These are phyloP conservation scores for Mimosa bimucronata DNA, from an alignment of 306 rosid species.

Conservation along the genomic window DNA sequence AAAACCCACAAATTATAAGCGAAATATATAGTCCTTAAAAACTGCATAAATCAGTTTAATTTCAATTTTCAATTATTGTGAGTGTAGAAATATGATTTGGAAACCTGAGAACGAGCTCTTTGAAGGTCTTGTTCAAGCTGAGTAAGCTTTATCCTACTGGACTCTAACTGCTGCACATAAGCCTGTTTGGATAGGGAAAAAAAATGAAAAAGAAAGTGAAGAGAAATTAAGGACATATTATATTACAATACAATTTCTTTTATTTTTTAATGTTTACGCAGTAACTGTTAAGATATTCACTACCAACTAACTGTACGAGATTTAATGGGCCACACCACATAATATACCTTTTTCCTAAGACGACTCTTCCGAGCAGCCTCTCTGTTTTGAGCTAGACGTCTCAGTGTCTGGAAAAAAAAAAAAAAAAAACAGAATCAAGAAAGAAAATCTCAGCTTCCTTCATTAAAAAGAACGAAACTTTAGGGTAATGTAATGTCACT, in stretches of 20 bases:
- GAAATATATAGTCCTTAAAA: neutral
- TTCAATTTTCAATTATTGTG: neutral
- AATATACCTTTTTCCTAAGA: constrained; percentile 77
- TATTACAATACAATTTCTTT: neutral
- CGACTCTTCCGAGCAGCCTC: constrained; percentile 98
- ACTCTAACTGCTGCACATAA: constrained; percentile 88
- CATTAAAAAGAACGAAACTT: neutral
- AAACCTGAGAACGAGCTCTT: constrained; percentile 89
- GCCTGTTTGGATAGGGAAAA: constrained; percentile 56
- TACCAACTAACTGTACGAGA: constrained; percentile 13
- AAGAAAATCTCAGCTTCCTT: constrained; percentile 18
- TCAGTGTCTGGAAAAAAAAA: constrained; percentile 61
- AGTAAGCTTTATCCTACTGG: constrained; percentile 80
- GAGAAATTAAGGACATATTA: neutral
- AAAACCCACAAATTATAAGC: constrained; percentile 17
- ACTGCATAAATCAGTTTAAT: neutral
- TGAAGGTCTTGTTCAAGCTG: constrained; percentile 92
- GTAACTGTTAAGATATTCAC: neutral
- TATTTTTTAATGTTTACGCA: neutral
- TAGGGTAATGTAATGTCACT: neutral
- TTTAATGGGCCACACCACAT: constrained; percentile 26
- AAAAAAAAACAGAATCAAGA: constrained; percentile 3
- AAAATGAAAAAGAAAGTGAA: constrained; percentile 10
- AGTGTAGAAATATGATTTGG: neutral
- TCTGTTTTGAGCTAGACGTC: constrained; percentile 96